Evolutionary conservation across 768 basidiomycete species (phyloP).

Genomic region (Rhodosporidiobolus sp.): DNA sequence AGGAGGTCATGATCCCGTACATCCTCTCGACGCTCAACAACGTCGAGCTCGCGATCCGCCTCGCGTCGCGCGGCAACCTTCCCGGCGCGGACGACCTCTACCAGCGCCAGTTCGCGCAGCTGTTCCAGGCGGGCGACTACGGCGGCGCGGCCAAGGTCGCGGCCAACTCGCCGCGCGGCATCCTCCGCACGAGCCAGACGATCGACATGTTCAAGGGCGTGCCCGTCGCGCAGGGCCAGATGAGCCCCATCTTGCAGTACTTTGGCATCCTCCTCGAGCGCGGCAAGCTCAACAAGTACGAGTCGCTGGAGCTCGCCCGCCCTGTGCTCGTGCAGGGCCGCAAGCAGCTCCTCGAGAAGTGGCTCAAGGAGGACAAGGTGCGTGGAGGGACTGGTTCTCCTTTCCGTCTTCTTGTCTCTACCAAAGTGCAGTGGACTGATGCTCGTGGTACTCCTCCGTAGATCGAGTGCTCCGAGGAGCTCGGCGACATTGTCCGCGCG

Average conservation of each 20-base stretch:
- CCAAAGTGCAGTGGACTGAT: not conserved
- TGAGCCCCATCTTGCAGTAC: conserved; percentile 95
- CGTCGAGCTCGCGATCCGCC: conserved; percentile 94
- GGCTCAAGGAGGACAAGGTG: conserved; percentile 99
- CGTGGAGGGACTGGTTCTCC: conserved; percentile 24
- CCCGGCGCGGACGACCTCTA: conserved; percentile 98
- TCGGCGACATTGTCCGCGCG: conserved; percentile 90
- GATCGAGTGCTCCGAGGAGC: conserved; percentile 97
- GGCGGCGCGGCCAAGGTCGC: conserved; percentile 95
- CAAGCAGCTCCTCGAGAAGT: conserved; percentile 96
- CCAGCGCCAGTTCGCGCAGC: conserved; percentile 83
- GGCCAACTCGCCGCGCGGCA: conserved; percentile 94
- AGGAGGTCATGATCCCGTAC: conserved; percentile 92
- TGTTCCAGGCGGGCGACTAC: conserved; percentile 84
- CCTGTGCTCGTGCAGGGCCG: conserved; percentile 93
- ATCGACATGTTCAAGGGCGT: conserved; percentile 97
- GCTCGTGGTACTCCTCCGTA: conserved; percentile 46
- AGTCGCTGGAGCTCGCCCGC: conserved; percentile 90
- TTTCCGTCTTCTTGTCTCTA: not conserved
- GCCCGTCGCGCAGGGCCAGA: conserved; percentile 79
- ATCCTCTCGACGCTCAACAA: conserved; percentile 91
- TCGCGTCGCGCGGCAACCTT: conserved; percentile 90
- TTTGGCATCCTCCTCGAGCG: conserved; percentile 98
- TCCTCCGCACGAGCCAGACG: conserved; percentile 87
- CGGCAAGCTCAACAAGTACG: conserved; percentile 93